These are phyloP conservation scores for Beta corolliflora DNA, from an alignment of 179 eudicot genomes.

Conservation along the genomic window DNA sequence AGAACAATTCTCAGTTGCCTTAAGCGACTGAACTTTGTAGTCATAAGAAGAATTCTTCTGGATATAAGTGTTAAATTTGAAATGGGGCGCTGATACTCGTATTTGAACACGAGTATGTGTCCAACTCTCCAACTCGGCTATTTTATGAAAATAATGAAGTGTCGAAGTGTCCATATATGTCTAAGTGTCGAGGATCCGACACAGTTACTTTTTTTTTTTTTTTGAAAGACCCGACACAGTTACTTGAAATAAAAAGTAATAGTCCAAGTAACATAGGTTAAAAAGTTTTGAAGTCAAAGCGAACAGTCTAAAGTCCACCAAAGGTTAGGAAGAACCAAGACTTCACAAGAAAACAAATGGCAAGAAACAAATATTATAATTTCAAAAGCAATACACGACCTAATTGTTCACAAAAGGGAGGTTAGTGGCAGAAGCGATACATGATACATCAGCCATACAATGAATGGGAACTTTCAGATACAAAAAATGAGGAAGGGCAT, in stretches of 20 bases:
- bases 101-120: no score
- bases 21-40: background rate
- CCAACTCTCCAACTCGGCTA: no score
- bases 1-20: conserved; percentile 8
- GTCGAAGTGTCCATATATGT: no score
- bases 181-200: no score
- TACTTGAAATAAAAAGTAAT: no score
- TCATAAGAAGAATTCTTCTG: conserved; percentile 7
- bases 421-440: conserved; percentile 15
- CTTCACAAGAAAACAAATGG: background rate
- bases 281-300: background rate
- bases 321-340: background rate
- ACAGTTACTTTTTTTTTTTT: no score
- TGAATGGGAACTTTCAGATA: background rate
- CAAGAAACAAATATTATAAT: conserved; percentile 2
- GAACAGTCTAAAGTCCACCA: background rate
- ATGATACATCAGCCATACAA: conserved; percentile 18
- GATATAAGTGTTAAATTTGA: background rate
- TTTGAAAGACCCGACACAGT: no score
- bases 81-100: background rate
- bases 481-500: background rate
- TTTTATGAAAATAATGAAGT: no score
- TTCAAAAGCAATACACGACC: background rate
- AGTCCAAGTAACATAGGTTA: no score
- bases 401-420: conserved; percentile 6